Evolutionary conservation across 129 eudicot genomes (phyloP), one percentile per base, ranked within the genome.

Genomic region (Sambucus nigra): DNA sequence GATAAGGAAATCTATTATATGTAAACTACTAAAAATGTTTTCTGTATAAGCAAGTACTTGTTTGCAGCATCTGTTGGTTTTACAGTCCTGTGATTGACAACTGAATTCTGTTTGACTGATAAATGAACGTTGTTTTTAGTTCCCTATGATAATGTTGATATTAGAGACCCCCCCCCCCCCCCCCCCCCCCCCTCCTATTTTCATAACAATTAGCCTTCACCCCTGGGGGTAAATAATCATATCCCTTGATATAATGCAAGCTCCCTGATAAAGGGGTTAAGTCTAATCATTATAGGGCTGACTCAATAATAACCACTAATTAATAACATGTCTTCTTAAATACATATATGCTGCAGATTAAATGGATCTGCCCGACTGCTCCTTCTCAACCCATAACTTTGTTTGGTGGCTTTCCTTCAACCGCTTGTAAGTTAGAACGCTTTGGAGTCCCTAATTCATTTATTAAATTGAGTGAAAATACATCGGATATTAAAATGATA

Each of bases 301-400:
- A n/a, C n/a, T n/a, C n/a, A n/a, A n/a, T n/a, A n/a, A n/a, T n/a
- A n/a, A n/a, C n/a, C n/a, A n/a, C n/a, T n/a, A n/a, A n/a, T n/a
- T n/a, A n/a, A n/a, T n/a, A n/a, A 42, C 16, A 13, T 40, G 13
- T 14, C 27, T 53, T 8, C 27, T 51, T 47, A 10, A 58, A 26
- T 65, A 25, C 11, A 45, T 74, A 54, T 60, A 16, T 58, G 40
- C 22, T 76, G 77, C 72, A 88, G 97, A 81, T 88, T 52, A 88
- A 88, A 61, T 88, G 97, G 97, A 88, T 88, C 63, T 88, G 97
- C 69, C 97, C 97, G 18, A 80, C 97, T 53, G 94, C 97, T 68
- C 97, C 95, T 52, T 51, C 94, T 56, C 95, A 64, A 57, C 95
- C 97, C 28, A 58, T 88, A 61, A 77, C 88, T 65, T 63, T 78